Evolutionary conservation across 352 stramenopile species (phyloP).

Genomic region (Peronospora belbahrii): DNA sequence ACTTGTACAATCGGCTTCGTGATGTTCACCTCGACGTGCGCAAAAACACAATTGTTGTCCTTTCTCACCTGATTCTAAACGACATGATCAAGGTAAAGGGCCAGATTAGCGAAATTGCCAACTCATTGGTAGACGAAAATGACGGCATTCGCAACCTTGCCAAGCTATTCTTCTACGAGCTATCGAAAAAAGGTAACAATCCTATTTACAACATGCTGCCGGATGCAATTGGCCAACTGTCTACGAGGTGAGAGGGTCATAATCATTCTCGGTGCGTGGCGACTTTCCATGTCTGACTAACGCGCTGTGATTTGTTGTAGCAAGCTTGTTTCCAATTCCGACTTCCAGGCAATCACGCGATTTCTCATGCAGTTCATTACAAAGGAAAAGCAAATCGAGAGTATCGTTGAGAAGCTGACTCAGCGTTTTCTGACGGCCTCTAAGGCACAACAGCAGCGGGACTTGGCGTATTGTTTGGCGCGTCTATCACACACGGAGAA

Average conservation of each 20-base stretch:
- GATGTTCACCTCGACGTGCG: constrained; percentile 89
- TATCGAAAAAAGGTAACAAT: constrained; percentile 94
- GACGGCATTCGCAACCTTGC: constrained; percentile 89
- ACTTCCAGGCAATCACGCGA: constrained; percentile 90
- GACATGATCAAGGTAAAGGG: constrained; percentile 99
- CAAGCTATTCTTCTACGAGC: constrained; percentile 94
- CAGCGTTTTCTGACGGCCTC: constrained; percentile 88
- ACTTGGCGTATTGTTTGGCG: constrained; percentile 93
- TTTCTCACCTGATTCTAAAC: constrained; percentile 98
- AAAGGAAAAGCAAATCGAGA: constrained; percentile 90
- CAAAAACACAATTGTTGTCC: constrained; percentile 95
- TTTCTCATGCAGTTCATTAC: constrained; percentile 97
- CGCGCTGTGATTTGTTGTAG: constrained; percentile 20
- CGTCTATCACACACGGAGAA: constrained; percentile 92
- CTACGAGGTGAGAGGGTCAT: constrained; percentile 37
- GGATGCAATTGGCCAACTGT: constrained; percentile 93
- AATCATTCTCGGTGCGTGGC: neutral
- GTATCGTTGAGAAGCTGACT: constrained; percentile 88
- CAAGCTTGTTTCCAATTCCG: constrained; percentile 71
- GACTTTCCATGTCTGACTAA: neutral
- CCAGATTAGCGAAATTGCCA: constrained; percentile 91
- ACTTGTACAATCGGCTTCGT: constrained; percentile 91
- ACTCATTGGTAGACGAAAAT: constrained; percentile 92
- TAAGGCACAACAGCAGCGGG: constrained; percentile 56
- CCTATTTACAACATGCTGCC: constrained; percentile 99